Percentiles rank a stretch among this genome's conserved stretches.
These are phyloP conservation scores for Lodderomyces oxycetoniae DNA, from an alignment of 1,139 yeast species.

Conservation along the genomic window DNA sequence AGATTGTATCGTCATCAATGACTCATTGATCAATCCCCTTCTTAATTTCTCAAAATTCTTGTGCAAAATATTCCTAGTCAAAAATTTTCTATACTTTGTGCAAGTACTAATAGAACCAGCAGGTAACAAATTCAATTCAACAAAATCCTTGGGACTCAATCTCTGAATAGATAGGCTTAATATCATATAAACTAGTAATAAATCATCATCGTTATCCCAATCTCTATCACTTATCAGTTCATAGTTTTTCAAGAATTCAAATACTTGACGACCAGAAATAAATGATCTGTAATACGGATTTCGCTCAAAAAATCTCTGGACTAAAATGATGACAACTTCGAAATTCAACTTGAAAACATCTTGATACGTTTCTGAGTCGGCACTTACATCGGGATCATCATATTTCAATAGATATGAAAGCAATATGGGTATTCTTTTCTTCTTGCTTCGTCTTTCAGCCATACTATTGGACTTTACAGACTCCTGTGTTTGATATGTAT, in stretches of 20 bases:
- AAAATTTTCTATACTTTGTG: conserved; percentile 23
- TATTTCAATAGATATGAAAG: conserved; percentile 19
- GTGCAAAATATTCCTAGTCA: conserved; percentile 29
- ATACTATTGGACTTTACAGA: conserved; percentile 10
- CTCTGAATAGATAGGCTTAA: conserved; percentile 38
- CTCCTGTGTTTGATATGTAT: conserved; percentile 8
- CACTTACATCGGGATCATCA: conserved; percentile 21
- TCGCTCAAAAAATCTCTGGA: conserved; percentile 30
- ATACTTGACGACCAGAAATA: conserved; percentile 23
- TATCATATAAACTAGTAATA: conserved; percentile 43
- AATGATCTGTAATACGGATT: conserved; percentile 30
- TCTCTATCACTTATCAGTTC: conserved; percentile 28
- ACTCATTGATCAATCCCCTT: conserved; percentile 43
- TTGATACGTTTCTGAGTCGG: conserved; percentile 20
- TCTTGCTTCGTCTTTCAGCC: conserved; percentile 24
- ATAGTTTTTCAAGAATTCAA: conserved; percentile 29
- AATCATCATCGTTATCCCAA: conserved; percentile 51
- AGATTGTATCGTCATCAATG: conserved; percentile 44
- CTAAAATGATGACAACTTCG: conserved; percentile 24
- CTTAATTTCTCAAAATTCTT: conserved; percentile 41
- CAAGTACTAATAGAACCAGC: conserved; percentile 17
- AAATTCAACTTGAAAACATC: conserved; percentile 22
- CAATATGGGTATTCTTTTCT: conserved; percentile 25
- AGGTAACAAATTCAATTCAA: conserved; percentile 22
- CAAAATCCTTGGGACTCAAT: conserved; percentile 33